These are phyloP conservation scores for Baeospora myosura DNA, from an alignment of 1,284 basidiomycete species.

Conservation along the genomic window DNA sequence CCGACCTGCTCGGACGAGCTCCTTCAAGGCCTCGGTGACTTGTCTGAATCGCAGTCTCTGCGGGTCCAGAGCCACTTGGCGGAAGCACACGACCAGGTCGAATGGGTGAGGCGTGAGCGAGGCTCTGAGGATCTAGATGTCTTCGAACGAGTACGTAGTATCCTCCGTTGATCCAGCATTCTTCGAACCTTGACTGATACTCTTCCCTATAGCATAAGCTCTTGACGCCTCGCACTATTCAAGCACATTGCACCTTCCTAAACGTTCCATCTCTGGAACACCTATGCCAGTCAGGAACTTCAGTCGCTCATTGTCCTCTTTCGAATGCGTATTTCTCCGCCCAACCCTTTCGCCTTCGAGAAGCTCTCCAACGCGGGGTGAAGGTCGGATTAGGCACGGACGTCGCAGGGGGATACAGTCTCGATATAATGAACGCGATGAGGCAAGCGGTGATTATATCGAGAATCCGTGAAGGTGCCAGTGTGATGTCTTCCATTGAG, in stretches of 20 bases:
- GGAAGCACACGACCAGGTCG: conserved; percentile 66
- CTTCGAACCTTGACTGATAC: conserved; percentile 3
- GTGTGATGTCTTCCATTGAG: too few relatives aligned
- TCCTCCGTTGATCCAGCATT: neutral
- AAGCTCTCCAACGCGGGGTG: conserved; percentile 58
- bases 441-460: conserved; percentile 67
- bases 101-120: conserved; percentile 57
- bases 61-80: conserved; percentile 73
- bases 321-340: conserved; percentile 83
- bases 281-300: conserved; percentile 45
- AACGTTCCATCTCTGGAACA: conserved; percentile 39
- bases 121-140: conserved; percentile 65
- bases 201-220: conserved; percentile 52
- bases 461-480: conserved; percentile 59
- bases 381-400: conserved; percentile 79
- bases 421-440: conserved; percentile 74
- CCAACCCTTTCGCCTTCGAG: conserved; percentile 64
- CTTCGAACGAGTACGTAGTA: conserved; percentile 51
- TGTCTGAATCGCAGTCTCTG: conserved; percentile 38
- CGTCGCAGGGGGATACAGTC: conserved; percentile 75
- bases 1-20: conserved; percentile 72
- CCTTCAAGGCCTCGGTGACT: conserved; percentile 47
- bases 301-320: conserved; percentile 79
- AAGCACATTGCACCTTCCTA: conserved; percentile 83
- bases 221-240: conserved; percentile 57